Conservation (phyloP, 2,329 filamentous ascomycete species). For the Colletotrichum paranaense region DNA sequence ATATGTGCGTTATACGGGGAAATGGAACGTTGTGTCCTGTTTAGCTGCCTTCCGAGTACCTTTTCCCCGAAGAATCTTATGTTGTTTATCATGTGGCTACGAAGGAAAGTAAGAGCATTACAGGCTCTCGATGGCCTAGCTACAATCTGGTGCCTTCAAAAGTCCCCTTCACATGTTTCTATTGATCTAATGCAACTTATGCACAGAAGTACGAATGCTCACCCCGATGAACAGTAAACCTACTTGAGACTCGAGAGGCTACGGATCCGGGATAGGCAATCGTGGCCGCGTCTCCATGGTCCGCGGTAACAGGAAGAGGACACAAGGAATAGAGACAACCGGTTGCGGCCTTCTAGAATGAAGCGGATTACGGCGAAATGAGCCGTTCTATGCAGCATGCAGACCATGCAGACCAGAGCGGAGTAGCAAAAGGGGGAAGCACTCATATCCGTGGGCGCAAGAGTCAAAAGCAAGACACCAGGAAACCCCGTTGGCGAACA, state of each 20-base stretch:
- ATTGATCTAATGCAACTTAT: background rate
- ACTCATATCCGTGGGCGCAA: too few species aligned
- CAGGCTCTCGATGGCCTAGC: background rate
- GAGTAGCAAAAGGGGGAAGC: background rate
- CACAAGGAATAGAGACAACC: background rate
- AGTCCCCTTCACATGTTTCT: background rate
- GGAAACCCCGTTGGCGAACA: background rate
- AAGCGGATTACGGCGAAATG: background rate
- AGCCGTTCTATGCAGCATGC: background rate
- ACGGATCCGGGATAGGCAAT: background rate
- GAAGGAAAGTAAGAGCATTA: background rate
- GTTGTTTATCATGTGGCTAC: too few species aligned
- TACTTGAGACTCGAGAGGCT: background rate
- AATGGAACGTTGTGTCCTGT: slow-evolving; percentile 19
- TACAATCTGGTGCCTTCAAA: background rate
- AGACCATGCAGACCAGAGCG: background rate
- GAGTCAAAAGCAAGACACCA: too few species aligned
- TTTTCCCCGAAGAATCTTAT: too few species aligned
- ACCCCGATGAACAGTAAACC: background rate
- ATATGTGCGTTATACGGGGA: background rate
- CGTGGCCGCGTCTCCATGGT: too few species aligned
- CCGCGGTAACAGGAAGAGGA: background rate
- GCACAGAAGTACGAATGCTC: background rate
- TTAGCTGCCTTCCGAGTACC: background rate
- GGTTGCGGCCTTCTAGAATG: background rate